Evolutionary conservation across 2,329 filamentous ascomycete species (phyloP).

Genomic region (Diaporthe citri): DNA sequence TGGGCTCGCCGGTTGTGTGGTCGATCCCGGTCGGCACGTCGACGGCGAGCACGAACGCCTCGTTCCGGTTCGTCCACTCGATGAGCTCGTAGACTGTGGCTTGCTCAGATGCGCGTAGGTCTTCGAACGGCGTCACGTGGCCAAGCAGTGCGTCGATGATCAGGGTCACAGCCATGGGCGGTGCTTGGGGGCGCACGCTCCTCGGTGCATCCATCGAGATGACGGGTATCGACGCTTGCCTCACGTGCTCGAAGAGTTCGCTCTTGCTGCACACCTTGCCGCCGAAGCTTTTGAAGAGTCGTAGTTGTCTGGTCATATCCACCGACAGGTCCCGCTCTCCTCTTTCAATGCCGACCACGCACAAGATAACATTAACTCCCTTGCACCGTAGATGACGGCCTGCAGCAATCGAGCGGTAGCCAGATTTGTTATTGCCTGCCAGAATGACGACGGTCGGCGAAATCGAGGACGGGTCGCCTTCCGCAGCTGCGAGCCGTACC

Average conservation of each 20-base stretch:
- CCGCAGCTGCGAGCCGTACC: conserved; percentile 62
- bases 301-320: conserved; percentile 83
- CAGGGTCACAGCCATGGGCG: conserved; percentile 77
- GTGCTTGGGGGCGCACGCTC: conserved; percentile 55
- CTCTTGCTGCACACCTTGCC: conserved; percentile 76
- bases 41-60: conserved; percentile 86
- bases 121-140: conserved; percentile 88
- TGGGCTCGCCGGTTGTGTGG: conserved; percentile 77
- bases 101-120: conserved; percentile 85
- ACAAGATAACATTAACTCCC: conserved; percentile 83
- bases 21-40: conserved; percentile 92
- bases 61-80: conserved; percentile 91
- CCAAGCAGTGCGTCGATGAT: conserved; percentile 92
- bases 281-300: conserved; percentile 86
- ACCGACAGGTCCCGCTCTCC: conserved; percentile 84
- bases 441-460: conserved; percentile 74
- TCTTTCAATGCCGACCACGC: conserved; percentile 86
- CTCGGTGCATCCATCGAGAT: conserved; percentile 53
- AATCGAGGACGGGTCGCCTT: conserved; percentile 41
- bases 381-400: conserved; percentile 89
- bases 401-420: conserved; percentile 85
- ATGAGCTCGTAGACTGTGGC: conserved; percentile 89
- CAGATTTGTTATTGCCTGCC: conserved; percentile 95
- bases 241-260: conserved; percentile 72
- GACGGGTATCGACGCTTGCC: conserved; percentile 57